Conservation (phyloP, 1,284 basidiomycete genomes). For the Ganoderma sinense region DNA sequence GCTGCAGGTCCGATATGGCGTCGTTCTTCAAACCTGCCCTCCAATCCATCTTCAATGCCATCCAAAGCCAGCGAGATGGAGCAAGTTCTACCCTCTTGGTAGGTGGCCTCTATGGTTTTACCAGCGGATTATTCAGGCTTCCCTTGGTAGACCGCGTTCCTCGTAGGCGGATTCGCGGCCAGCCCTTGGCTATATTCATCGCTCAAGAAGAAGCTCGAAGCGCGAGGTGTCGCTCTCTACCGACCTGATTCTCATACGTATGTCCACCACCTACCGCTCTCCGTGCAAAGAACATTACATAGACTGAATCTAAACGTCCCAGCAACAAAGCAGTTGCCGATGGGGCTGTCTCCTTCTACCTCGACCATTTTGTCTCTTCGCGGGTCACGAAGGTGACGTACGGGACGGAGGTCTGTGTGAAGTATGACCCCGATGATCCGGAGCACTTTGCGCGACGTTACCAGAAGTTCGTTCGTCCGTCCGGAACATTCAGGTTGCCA, state of each 20-base stretch:
- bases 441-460: conserved; percentile 41
- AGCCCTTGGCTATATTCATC: conserved; percentile 45
- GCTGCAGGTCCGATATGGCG: conserved; percentile 41
- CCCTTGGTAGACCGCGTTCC: conserved; percentile 41
- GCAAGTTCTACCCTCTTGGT: conserved; percentile 15
- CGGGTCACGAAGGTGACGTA: conserved; percentile 45
- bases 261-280: conserved; percentile 22
- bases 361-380: conserved; percentile 45
- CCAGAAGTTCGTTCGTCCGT: conserved; percentile 36
- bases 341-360: conserved; percentile 44
- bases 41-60: conserved; percentile 40
- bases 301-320: background rate
- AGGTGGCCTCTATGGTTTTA: background rate
- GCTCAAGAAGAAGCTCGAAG: conserved; percentile 36
- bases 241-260: conserved; percentile 57
- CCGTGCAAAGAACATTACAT: background rate
- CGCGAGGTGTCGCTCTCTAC: conserved; percentile 44
- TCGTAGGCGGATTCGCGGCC: conserved; percentile 50
- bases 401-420: conserved; percentile 39
- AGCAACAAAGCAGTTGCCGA: conserved; percentile 44
- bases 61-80: conserved; percentile 40
- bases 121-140: background rate
- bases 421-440: conserved; percentile 38
- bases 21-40: conserved; percentile 51
- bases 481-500: conserved; percentile 41